Evolutionary conservation across 352 stramenopile genomes (phyloP).

Genomic region (Phytophthora sp.): DNA sequence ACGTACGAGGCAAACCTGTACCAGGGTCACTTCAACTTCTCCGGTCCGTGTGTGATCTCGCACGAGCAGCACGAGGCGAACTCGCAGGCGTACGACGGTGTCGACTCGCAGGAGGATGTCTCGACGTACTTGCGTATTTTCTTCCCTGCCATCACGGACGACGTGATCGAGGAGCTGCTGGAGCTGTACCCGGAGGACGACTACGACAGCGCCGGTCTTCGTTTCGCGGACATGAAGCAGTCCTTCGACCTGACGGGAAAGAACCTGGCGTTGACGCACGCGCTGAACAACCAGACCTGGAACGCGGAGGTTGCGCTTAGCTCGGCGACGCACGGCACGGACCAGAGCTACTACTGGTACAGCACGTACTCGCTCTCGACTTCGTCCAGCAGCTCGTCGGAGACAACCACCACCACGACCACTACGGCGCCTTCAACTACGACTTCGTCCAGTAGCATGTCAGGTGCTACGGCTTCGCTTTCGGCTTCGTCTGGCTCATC

Average conservation of each 20-base stretch:
- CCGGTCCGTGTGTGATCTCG: constrained; percentile 29
- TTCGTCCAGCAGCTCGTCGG: constrained; percentile 5
- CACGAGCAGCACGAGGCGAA: constrained; percentile 33
- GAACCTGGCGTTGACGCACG: constrained; percentile 16
- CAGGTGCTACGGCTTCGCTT: no score
- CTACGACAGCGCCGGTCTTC: constrained; percentile 27
- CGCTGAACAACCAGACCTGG: constrained; percentile 28
- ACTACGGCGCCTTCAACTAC: constrained; percentile 8
- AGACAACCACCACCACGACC: constrained; percentile 4
- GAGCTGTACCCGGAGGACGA: constrained; percentile 24
- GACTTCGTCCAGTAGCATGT: no score
- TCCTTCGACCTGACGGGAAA: constrained; percentile 27
- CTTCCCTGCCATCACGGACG: constrained; percentile 24
- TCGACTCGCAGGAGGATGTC: constrained; percentile 18
- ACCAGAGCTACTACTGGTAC: constrained; percentile 35
- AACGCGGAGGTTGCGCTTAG: constrained; percentile 21
- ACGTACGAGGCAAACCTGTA: constrained; percentile 36
- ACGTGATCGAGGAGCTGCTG: constrained; percentile 11
- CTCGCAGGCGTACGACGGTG: constrained; percentile 4
- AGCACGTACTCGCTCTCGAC: constrained; percentile 22
- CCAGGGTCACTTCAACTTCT: constrained; percentile 41
- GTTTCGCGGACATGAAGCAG: constrained; percentile 30
- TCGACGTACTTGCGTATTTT: constrained; percentile 23
- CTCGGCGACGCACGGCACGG: constrained; percentile 9
- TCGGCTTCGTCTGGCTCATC: no score